Base-by-base conservation (phyloP, 1,284 basidiomycete genomes). In the Ganoderma meredithae region DNA sequence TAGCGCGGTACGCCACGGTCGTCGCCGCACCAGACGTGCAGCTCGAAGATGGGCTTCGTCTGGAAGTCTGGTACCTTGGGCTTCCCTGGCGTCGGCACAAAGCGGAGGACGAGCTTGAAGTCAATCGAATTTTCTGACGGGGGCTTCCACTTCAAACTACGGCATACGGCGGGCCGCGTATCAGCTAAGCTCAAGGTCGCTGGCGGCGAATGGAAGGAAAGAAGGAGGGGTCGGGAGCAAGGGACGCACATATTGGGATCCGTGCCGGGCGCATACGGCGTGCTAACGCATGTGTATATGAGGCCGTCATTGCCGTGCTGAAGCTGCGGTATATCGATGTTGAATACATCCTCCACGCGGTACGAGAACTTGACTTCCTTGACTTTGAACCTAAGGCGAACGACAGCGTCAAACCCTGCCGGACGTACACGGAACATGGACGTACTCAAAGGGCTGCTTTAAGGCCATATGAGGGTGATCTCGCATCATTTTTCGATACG, bases 81-180 rank as follows among this genome's bases (percentile, higher is more conserved):
- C 68, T 90, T 80, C 39, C 82, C 81, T 9, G 77, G 79, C 36
- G 81, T 79, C 2, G 95, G 90, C 1, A 97, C 96, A 79, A 99
- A 99, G 44, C 95, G 90, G 22, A 99, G 85, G 63, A 97, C 87
- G 15, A 99, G 90, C 78, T 95, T 95, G 84, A 99, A 99, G 80
- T 99, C 98, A 76, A 99, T 94, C 3, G 96, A 96, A 80, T 99
- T 99, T 77, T 99, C 98, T 2, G 93, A 94, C 3, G 98, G 96
- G 1, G 97, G 97, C 81, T 99, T 99, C 98, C 98, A 99, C 80
- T 99, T 99, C 74, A 98, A 81, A 72, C 96, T 98, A 77, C 52
- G n/a, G 25, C 31, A 25, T n/a, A 31, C 63, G 22, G 52, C 12
- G 52, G 47, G 3, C 47, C 22, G 44, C 62, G 61, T 61, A 27